Evolutionary conservation across 768 basidiomycete species (phyloP), one percentile per base, ranked within the genome.

Genomic region (Rhizopogon sp.): DNA sequence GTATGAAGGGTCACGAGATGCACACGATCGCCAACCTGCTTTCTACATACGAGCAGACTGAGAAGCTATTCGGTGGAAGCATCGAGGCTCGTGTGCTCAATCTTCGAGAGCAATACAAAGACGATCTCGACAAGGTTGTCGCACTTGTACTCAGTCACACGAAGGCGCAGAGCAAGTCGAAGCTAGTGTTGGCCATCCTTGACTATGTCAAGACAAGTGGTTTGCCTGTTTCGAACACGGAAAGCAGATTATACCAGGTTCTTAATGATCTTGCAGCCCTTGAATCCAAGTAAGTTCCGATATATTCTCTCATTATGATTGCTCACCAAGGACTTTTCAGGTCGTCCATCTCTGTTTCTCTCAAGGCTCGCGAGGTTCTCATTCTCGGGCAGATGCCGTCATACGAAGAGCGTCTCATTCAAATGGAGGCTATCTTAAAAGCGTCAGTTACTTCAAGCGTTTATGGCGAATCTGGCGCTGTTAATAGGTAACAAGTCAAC

Each of bases 311-410:
- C 45, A 29, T 45, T 17, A 0, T 16, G 41, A 22, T 43, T 39
- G 33, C 35, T 66, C 20, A 65, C 2, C n/a, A 5, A 43, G 11
- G 3, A 55, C 29, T 53, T 25, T 39, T 43, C 60, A 91, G 89
- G 65, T 93, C 93, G 6, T 96, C 95, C n/a, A 90, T 85, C 31
- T 78, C 87, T 53, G 95, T 98, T 37, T 82, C 95, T 3, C 73
- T 99, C 59, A 98, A 96, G 72, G 97, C 97, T 41, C 90, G 97
- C 44, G 97, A 99, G 75, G 97, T 97, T 6, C 80, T 98, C 45
- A 98, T 99, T 64, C 80, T 93, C 33, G 92, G 91, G 45, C 93
- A 96, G 69, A 89, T 99, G 83, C 97, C 97, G 5, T 96, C 94
- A 13, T 96, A 92, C 66, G 94, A 98, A 65, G 97, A 98, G 70